Evolutionary conservation across 176 grass and related monocot genomes (phyloP), one percentile per base, ranked within the genome.

Genomic region (Olyra latifolia): DNA sequence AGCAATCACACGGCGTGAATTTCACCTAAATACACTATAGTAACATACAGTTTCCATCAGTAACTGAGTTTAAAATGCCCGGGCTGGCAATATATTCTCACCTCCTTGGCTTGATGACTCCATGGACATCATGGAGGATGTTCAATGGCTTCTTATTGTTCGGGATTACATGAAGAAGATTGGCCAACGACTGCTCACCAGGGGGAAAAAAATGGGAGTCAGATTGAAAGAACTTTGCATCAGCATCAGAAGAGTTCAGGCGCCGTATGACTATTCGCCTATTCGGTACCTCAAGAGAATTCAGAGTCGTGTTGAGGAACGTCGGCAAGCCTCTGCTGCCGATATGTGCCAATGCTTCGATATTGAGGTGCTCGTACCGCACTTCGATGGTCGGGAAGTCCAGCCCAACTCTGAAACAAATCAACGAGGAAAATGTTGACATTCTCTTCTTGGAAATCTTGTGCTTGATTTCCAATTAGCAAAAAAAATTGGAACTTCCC

Each of bases 21-120:
- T 63, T 17, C 28, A 35, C 60, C 28, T 35, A 3, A 46, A 35
- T 35, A 35, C 32, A 35, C 32, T 35, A 35, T 35, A 35, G 32
- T 35, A 35, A 54, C 17, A 73, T 73, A 6, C 6, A 35, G 4
- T 70, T 70, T 29, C 17, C n/a, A 56, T 70, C 4, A 48, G 24
- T 19, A 63, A 63, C 2, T 12, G 10, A 58, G 56, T 13, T 23
- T 13, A 5, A 59, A 59, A 6, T 10, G 23, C 23, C 23, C 4
- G 3, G 10, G 46, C 0, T 10, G 54, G 54, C 54, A 56, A 23
- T 56, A 84, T 1, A 78, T 20, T 19, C 15, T n/a, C 83, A 88
- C 90, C 86, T 92, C 60, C 49, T 85, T 79, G 90, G 90, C 53
- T 89, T 92, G 86, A 92, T 86, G 67, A 89, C 43, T 83, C 90